These are phyloP conservation scores for Chenopodium suecicum DNA, from an alignment of 148 eudicot genomes.

Conservation along the genomic window DNA sequence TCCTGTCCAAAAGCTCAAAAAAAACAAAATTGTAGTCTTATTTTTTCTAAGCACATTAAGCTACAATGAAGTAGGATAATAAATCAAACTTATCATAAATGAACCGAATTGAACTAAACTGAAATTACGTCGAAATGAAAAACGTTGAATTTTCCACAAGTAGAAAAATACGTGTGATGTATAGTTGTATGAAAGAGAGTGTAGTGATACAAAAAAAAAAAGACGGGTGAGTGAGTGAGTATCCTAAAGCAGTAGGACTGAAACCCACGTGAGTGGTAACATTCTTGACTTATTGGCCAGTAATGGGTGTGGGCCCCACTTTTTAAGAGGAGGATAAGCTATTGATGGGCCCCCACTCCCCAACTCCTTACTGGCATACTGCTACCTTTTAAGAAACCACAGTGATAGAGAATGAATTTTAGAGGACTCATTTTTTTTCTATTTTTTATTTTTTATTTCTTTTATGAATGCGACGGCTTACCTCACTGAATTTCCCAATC, in stretches of 20 bases:
- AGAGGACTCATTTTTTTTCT: no score
- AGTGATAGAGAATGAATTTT: not conserved
- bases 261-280: constrained; percentile 24
- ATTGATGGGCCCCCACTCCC: not conserved
- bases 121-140: no score
- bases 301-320: not conserved
- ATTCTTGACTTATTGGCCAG: constrained; percentile 19
- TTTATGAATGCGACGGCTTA: constrained; percentile 23
- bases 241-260: constrained; percentile 17
- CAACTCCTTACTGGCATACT: constrained; percentile 9
- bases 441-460: no score
- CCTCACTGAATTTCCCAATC: constrained; percentile 7
- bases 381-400: constrained; percentile 39
- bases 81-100: no score
- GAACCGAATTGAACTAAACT: no score
- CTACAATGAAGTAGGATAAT: no score
- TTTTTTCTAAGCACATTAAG: no score
- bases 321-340: not conserved
- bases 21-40: no score
- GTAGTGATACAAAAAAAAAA: not conserved
- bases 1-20: no score
- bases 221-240: constrained; percentile 6
- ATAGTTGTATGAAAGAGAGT: not conserved
- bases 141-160: not conserved
- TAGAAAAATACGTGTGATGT: not conserved